These are phyloP conservation scores for Colletotrichum coccodes DNA, from an alignment of 2,329 filamentous ascomycete species.

Conservation along the genomic window DNA sequence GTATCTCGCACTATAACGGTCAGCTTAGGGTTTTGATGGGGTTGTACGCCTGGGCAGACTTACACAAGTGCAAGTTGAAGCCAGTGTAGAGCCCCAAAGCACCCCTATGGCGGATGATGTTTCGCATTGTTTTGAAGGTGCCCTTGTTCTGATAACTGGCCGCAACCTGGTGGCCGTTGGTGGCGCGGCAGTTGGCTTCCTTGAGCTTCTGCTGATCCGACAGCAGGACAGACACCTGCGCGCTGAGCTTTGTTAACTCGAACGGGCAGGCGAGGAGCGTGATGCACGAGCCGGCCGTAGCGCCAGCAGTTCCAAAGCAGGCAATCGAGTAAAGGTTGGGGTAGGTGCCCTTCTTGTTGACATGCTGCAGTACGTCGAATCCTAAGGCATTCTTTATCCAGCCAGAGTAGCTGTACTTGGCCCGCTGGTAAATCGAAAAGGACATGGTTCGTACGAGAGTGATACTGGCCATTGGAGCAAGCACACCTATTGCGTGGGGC, in stretches of 20 bases:
- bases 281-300: constrained; percentile 82
- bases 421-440: constrained; percentile 82
- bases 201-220: constrained; percentile 62
- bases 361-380: constrained; percentile 77
- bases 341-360: constrained; percentile 75
- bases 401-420: constrained; percentile 78
- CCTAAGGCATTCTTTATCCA: constrained; percentile 75
- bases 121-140: constrained; percentile 79
- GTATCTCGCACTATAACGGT: constrained; percentile 77
- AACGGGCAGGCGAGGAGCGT: constrained; percentile 87
- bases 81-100: constrained; percentile 81
- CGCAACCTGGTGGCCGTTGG: constrained; percentile 67
- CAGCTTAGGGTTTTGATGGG: constrained; percentile 13
- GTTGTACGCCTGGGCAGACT: constrained; percentile 45
- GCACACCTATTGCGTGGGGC: constrained; percentile 66
- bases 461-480: constrained; percentile 82
- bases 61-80: constrained; percentile 81
- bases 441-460: constrained; percentile 81
- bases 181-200: constrained; percentile 43
- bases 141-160: constrained; percentile 82
- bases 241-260: constrained; percentile 89
- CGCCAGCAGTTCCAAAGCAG: constrained; percentile 82
- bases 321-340: constrained; percentile 78
- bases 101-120: constrained; percentile 80
- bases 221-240: constrained; percentile 84